These are phyloP conservation scores for Lepidium africanum DNA, from an alignment of 345 rosid species.

Conservation along the genomic window DNA sequence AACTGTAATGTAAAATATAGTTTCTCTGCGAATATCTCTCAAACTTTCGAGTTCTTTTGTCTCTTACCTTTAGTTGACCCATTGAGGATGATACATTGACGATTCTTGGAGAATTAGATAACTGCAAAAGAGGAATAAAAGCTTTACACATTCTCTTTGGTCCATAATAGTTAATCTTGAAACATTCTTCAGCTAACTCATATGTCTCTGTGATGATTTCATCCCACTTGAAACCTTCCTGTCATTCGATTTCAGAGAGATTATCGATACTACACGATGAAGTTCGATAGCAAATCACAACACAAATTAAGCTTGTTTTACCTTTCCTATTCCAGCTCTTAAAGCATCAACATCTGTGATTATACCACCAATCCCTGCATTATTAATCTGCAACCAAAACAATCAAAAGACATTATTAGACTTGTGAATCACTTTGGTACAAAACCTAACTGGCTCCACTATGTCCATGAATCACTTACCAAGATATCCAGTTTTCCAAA, in stretches of 20 bases:
- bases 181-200: slow-evolving; percentile 30
- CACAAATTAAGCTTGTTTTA: neutral
- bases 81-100: slow-evolving; percentile 39
- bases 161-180: slow-evolving; percentile 44
- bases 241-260: neutral
- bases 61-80: slow-evolving; percentile 31
- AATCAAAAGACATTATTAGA: neutral
- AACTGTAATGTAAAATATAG: neutral
- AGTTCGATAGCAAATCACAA: neutral
- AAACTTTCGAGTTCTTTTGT: neutral
- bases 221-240: slow-evolving; percentile 23
- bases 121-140: slow-evolving; percentile 33
- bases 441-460: neutral
- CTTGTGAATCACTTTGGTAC: neutral
- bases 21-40: neutral
- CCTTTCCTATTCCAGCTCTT: slow-evolving; percentile 13
- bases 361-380: slow-evolving; percentile 40
- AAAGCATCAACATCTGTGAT: slow-evolving; percentile 16
- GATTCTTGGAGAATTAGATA: slow-evolving; percentile 37
- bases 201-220: slow-evolving; percentile 19
- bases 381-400: slow-evolving; percentile 34
- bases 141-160: slow-evolving; percentile 42
- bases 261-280: neutral
- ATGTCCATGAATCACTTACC: slow-evolving; percentile 12
- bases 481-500: slow-evolving; percentile 50